Evolutionary conservation across 257 asterid genomes (phyloP).

Genomic region (Salvia rosmarinus): DNA sequence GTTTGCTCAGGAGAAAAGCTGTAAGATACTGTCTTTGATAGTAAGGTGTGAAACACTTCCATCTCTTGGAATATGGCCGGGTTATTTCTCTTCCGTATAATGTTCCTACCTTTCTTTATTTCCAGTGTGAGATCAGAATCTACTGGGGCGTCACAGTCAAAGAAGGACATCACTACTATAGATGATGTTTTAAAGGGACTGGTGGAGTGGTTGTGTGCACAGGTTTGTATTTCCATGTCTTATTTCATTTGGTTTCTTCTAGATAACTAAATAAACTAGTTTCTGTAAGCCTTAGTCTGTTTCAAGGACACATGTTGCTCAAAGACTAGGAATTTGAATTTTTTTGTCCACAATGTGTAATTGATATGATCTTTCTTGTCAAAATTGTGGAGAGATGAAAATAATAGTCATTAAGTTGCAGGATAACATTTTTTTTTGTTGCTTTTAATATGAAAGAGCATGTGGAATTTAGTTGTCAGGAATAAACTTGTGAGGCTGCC

Average conservation of each 20-base stretch:
- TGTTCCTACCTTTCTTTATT: slow-evolving; percentile 32
- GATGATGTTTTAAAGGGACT: slow-evolving; percentile 80
- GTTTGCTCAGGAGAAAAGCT: slow-evolving; percentile 95
- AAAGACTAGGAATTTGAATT: slow-evolving; percentile 6
- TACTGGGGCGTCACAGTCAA: slow-evolving; percentile 57
- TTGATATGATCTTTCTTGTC: slow-evolving; percentile 13
- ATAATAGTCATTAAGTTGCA: background rate
- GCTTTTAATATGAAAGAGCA: background rate
- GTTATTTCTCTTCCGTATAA: slow-evolving; percentile 23
- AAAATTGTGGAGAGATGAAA: background rate
- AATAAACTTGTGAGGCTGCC: too few species aligned
- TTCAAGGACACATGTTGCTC: slow-evolving; percentile 1
- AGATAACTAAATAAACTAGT: slow-evolving; percentile 5
- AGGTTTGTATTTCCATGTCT: slow-evolving; percentile 51
- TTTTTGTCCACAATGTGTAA: background rate
- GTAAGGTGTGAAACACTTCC: slow-evolving; percentile 55
- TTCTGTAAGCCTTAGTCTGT: slow-evolving; percentile 12
- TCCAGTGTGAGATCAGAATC: slow-evolving; percentile 76
- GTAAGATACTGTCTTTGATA: slow-evolving; percentile 81
- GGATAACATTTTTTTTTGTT: background rate
- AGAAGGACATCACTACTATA: slow-evolving; percentile 54
- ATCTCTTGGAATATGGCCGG: slow-evolving; percentile 10
- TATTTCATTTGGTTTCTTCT: slow-evolving; percentile 10
- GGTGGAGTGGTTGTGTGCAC: slow-evolving; percentile 88
- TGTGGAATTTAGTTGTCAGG: background rate